Evolutionary conservation across 2,329 filamentous ascomycete genomes (phyloP).

Genomic region (Botrytis galanthina): DNA sequence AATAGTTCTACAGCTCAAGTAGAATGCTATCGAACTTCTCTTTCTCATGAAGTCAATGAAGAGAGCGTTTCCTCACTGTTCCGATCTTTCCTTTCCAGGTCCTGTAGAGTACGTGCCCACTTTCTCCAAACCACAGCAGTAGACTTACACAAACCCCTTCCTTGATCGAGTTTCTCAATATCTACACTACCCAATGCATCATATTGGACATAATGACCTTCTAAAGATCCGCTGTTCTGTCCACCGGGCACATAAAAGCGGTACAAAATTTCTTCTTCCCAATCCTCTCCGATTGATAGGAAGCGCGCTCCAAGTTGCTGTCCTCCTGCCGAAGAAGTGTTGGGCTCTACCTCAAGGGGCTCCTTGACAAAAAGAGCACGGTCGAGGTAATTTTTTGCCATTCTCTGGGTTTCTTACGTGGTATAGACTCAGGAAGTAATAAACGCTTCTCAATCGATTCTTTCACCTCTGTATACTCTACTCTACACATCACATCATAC

Average conservation of each 20-base stretch:
- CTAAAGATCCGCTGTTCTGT: not conserved
- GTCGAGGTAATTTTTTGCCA: not conserved
- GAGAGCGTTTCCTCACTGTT: not conserved
- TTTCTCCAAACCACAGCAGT: not conserved
- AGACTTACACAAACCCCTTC: not conserved
- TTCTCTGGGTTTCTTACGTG: not conserved
- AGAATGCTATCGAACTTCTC: not conserved
- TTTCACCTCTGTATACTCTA: no score
- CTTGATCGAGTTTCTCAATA: not conserved
- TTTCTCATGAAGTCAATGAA: not conserved
- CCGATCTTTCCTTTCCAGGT: not conserved
- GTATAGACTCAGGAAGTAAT: not conserved
- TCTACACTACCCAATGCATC: not conserved
- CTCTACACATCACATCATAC: no score
- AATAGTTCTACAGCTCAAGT: not conserved
- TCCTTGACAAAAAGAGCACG: not conserved
- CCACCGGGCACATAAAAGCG: not conserved
- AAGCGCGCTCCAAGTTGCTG: not conserved
- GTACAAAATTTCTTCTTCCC: not conserved
- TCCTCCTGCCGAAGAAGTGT: accelerated
- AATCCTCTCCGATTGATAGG: not conserved
- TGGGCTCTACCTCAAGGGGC: accelerated
- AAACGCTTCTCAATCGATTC: not conserved
- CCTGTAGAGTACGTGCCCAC: not conserved
- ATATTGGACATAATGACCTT: not conserved